These are phyloP conservation scores for Prunella vulgaris DNA, from an alignment of 257 asterid genomes.

Conservation along the genomic window DNA sequence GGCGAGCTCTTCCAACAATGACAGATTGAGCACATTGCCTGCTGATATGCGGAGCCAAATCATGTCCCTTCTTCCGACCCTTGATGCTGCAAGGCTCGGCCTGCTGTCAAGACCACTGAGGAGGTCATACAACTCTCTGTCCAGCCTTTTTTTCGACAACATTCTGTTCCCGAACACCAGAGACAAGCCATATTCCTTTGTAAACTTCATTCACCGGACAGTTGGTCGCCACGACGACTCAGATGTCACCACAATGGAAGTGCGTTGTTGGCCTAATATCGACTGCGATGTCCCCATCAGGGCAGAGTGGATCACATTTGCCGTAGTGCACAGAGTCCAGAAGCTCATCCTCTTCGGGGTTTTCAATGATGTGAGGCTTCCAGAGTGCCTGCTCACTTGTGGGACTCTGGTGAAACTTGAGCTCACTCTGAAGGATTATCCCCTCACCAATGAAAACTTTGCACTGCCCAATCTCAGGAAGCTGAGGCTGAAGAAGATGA, in stretches of 20 bases:
- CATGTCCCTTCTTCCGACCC: constrained; percentile 6
- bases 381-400: constrained; percentile 1
- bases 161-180: neutral
- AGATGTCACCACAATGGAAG: neutral
- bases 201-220: neutral
- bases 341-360: constrained; percentile 18
- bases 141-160: constrained; percentile 1
- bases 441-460: neutral
- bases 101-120: constrained; percentile 7
- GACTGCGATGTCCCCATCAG: neutral
- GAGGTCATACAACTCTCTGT: neutral
- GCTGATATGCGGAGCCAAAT: neutral
- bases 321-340: constrained; percentile 12
- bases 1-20: constrained; percentile 2
- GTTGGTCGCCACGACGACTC: constrained; percentile 11
- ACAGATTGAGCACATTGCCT: constrained; percentile 13
- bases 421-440: neutral
- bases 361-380: neutral
- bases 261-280: neutral
- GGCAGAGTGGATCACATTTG: constrained; percentile 1
- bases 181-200: neutral
- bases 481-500: constrained; percentile 4
- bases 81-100: constrained; percentile 17
- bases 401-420: constrained; percentile 16
- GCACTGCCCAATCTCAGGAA: constrained; percentile 16